Base-by-base conservation (phyloP, 2,329 filamentous ascomycete genomes). In the Penicillium sp. region DNA sequence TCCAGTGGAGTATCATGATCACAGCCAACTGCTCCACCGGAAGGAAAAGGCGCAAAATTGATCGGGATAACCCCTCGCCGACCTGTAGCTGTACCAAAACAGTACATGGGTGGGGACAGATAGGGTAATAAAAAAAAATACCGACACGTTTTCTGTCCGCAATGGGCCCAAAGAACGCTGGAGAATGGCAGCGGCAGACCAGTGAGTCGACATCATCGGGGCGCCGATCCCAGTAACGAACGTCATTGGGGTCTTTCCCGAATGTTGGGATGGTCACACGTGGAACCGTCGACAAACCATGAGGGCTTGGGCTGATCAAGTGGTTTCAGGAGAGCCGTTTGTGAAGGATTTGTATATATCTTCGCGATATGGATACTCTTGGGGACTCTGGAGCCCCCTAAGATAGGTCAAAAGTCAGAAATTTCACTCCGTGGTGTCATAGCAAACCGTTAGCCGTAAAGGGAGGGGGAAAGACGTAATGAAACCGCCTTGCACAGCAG, bases 121-220 rank as follows among this genome's bases (percentile, higher is more conserved):
- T 42, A 53, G 21, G 38, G 29, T 14, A 21, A 38, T 49, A 39
- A 47, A 50, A 44, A 40, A 38, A 48, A 46, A 47, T 36, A 41
- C 24, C 34, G 9, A 36, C 44, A 43, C 27, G 29, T 42, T 48
- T 42, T 48, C 44, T 48, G 50, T 40, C 49, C 49, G 27, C 45
- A 36, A n/a, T 36, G n/a, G 34, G 34, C 13, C 34, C 36, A 27
- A 21, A 18, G 45, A 48, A 36, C 4, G 36, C 18, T 45, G 46
- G 42, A 44, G 50, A 55, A 48, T 57, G 54, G 56, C 44, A 53
- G 56, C 49, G 21, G 45, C 16, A 51, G 40, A 43, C 50, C 50
- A 52, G 54, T 46, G 39, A 49, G 52, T 55, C 58, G 56, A 61
- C 60, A 60, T 61, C 60, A 63, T 61, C 32, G 45, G 50, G 46